Evolutionary conservation across 2,329 filamentous ascomycete genomes (phyloP).

Genomic region (Aspergillus uvarum): DNA sequence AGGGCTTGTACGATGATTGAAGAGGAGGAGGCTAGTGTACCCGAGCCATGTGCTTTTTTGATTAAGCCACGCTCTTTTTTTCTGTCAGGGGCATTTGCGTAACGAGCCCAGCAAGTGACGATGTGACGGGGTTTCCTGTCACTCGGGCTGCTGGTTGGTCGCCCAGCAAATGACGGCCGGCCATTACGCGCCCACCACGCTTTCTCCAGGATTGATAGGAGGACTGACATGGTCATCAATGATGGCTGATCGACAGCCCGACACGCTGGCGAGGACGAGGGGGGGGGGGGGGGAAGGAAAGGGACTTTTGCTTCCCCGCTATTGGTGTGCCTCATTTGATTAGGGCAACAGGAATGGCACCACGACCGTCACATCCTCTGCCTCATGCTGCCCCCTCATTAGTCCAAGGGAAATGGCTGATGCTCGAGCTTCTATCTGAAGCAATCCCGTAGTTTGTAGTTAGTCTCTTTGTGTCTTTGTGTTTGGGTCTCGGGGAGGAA

Average conservation of each 20-base stretch:
- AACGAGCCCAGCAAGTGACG: not conserved
- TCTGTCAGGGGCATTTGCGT: not conserved
- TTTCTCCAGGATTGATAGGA: slow-evolving; percentile 4
- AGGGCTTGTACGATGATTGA: not conserved
- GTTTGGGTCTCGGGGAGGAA: not conserved
- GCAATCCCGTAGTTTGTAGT: not conserved
- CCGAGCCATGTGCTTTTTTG: not conserved
- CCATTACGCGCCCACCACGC: slow-evolving; percentile 25
- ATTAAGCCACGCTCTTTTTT: not conserved
- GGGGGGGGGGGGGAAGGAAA: not conserved
- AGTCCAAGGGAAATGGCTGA: not conserved
- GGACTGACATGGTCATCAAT: slow-evolving; percentile 13
- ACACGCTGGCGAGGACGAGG: slow-evolving; percentile 15
- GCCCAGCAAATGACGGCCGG: slow-evolving; percentile 18
- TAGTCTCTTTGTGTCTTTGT: not conserved
- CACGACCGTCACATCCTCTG: not conserved
- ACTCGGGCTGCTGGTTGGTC: not conserved
- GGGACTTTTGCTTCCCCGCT: not conserved
- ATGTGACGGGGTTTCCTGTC: not conserved
- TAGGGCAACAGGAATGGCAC: slow-evolving; percentile 12
- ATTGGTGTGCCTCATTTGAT: not conserved
- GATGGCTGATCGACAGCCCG: slow-evolving; percentile 19
- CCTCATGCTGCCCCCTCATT: not conserved
- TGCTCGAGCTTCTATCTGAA: not conserved
- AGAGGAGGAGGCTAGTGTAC: not conserved